phyloP scores from a whole-genome alignment of 768 basidiomycete species.

The Suillus subalutaceus region DNA sequence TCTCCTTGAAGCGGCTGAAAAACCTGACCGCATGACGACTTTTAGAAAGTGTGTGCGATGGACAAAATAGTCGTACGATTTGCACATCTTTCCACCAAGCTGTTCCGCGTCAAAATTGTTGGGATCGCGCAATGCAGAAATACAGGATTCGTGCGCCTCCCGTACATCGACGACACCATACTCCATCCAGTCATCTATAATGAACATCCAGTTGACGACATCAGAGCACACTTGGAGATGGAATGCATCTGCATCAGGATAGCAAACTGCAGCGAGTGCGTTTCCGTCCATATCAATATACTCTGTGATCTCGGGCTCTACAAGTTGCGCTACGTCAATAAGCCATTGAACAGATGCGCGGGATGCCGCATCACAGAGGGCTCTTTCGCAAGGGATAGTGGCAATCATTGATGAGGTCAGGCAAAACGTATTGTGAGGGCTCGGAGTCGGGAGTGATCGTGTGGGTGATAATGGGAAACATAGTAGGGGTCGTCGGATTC shows the following conservation, averaged over 20 bases:
- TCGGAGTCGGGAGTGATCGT: too few relatives aligned
- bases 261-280: constrained; percentile 43
- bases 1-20: constrained; percentile 39
- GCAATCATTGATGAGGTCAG: too few relatives aligned
- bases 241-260: constrained; percentile 44
- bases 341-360: constrained; percentile 42
- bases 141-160: constrained; percentile 31
- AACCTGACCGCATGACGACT: constrained; percentile 27
- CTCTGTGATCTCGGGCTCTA: constrained; percentile 35
- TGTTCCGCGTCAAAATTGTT: constrained; percentile 29
- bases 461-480: too few relatives aligned
- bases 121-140: constrained; percentile 28
- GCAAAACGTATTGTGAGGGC: too few relatives aligned
- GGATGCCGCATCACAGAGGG: constrained; percentile 32
- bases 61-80: constrained; percentile 31
- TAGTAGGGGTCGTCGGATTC: too few relatives aligned
- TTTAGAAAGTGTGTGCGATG: background rate
- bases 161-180: constrained; percentile 31
- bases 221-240: too few relatives aligned
- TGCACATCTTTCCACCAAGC: constrained; percentile 31
- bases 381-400: too few relatives aligned
- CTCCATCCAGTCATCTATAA: constrained; percentile 45
- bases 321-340: constrained; percentile 26
- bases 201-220: too few relatives aligned
- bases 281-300: constrained; percentile 62